Percentiles rank a stretch among this genome's conserved stretches.
Evolutionary conservation across 164 flowering plant genomes (phyloP).

Genomic region (Umbilicus rupestris): DNA sequence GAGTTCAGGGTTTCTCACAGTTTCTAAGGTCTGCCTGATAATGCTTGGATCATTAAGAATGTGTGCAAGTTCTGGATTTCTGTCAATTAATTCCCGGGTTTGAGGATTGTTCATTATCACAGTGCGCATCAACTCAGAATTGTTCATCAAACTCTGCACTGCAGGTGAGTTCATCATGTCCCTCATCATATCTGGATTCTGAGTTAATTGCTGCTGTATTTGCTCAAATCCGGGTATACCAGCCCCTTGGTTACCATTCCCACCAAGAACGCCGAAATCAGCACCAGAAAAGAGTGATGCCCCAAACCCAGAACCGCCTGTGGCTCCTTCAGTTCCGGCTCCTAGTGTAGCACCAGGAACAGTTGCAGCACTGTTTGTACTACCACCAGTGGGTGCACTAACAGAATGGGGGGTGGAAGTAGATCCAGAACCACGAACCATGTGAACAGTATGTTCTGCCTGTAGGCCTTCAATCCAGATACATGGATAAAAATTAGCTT

Average conservation of each 20-base stretch:
- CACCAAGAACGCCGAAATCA: constrained; percentile 16
- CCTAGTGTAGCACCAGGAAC: constrained; percentile 16
- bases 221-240: constrained; percentile 41
- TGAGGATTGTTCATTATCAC: constrained; percentile 36
- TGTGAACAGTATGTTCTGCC: constrained; percentile 40
- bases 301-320: constrained; percentile 22
- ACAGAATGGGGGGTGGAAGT: constrained; percentile 1
- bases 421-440: constrained; percentile 34
- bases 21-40: constrained; percentile 30
- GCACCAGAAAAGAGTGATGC: constrained; percentile 28
- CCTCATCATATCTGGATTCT: constrained; percentile 42
- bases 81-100: constrained; percentile 33
- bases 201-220: constrained; percentile 39
- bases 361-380: constrained; percentile 12
- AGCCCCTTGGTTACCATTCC: constrained; percentile 28
- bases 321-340: constrained; percentile 17
- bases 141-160: constrained; percentile 36
- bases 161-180: constrained; percentile 44
- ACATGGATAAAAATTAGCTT: neutral
- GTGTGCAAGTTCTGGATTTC: constrained; percentile 37
- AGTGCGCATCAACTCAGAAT: constrained; percentile 38
- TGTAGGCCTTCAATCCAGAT: constrained; percentile 20
- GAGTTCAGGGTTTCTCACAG: constrained; percentile 34
- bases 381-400: constrained; percentile 9
- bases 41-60: constrained; percentile 33